Base-by-base conservation (phyloP, 2,329 filamentous ascomycete genomes). In the Exophiala oligosperma region DNA sequence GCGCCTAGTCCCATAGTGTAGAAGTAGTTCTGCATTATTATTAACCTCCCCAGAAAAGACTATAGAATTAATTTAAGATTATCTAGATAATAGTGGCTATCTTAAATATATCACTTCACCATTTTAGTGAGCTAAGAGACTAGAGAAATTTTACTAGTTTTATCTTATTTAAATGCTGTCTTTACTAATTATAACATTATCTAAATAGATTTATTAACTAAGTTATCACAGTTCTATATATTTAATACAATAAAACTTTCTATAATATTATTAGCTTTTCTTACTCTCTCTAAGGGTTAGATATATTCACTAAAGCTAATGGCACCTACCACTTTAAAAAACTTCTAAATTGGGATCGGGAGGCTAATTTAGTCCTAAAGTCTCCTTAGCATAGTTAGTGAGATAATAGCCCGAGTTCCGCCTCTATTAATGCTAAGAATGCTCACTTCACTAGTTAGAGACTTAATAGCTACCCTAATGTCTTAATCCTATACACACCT, bases 401-500 rank as follows among this genome's bases (percentile, higher is more conserved):
- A 59, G 2, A 69, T 51, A n/a, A 71, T 64, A 9, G 64, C 68
- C 24, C 62, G 58, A 3, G 60, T 66, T 37, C 69, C 64, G 29
- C 72, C 72, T 11, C 72, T 71, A 64, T 77, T 72, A 56, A 77
- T 66, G 54, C 68, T 68, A 7, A 76, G 58, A n/a, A 75, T 60
- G 37, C 71, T 56, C 11, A 72, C 57, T 12, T 70, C 66, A 28
- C 70, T 67, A 4, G 72, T 74, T 7, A 67, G 64, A 9, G 72
- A 72, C 9, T 73, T 64, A 4, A 74, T 55, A 14, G 60, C 65
- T n/a, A 68, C 65, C 8, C 57, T 44, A 32, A 69, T 51, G 2
- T 56, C 53, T 52, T 9, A 46, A 49, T 26, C 52, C 54, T 5
- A 57, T 23, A 12, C 35, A 54, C 41, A 64, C 56, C 55, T 69